Evolutionary conservation across 345 rosid species (phyloP).

Genomic region (Abelmoschus esculentus): DNA sequence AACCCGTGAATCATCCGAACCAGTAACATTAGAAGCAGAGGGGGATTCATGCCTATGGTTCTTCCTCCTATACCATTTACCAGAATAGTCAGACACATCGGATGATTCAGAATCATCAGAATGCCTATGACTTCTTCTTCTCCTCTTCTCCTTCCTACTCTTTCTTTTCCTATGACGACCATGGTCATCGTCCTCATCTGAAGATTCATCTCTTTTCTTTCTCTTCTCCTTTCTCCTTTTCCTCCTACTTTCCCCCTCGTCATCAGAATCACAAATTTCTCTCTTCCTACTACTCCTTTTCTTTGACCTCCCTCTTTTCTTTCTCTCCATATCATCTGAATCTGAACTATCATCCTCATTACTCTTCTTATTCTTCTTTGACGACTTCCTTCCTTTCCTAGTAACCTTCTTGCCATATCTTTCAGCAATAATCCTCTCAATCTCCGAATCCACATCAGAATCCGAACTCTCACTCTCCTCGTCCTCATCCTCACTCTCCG

Average conservation of each 20-base stretch:
- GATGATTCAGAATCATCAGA: constrained; percentile 30
- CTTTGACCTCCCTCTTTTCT: constrained; percentile 73
- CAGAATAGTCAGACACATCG: constrained; percentile 30
- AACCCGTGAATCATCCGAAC: constrained; percentile 44
- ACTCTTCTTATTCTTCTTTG: constrained; percentile 32
- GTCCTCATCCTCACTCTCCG: constrained; percentile 37
- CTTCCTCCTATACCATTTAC: constrained; percentile 35
- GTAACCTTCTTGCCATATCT: constrained; percentile 60
- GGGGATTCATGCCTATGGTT: constrained; percentile 42
- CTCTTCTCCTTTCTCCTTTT: constrained; percentile 45
- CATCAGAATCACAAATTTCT: constrained; percentile 46
- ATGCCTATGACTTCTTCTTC: constrained; percentile 3
- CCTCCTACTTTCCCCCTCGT: constrained; percentile 40
- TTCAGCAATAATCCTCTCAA: constrained; percentile 81
- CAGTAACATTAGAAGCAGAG: constrained; percentile 34
- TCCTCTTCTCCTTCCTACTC: constrained; percentile 47
- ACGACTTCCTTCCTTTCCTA: constrained; percentile 26
- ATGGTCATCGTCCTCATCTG: constrained; percentile 25
- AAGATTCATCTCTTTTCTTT: constrained; percentile 36
- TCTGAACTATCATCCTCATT: constrained; percentile 35
- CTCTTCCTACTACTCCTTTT: constrained; percentile 61
- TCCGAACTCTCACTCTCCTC: constrained; percentile 78
- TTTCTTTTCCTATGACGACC: constrained; percentile 27
- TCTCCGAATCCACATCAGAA: constrained; percentile 78
- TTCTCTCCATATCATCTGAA: constrained; percentile 45